Conservation (phyloP, 2,329 filamentous ascomycete genomes). For the Huntiella omanensis region DNA sequence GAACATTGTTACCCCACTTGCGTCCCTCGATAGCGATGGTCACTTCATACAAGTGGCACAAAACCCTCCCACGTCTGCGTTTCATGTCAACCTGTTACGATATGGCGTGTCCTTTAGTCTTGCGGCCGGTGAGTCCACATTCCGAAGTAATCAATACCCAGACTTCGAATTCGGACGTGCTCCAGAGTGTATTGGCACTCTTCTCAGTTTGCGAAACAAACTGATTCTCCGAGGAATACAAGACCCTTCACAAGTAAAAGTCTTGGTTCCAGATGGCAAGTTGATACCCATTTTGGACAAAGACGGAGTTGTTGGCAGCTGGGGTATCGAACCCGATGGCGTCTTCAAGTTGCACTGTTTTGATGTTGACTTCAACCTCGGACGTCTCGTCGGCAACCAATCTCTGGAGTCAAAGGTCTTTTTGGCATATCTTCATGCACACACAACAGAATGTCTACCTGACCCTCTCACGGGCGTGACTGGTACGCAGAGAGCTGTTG, state of each 20-base stretch:
- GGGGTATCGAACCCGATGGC: no score
- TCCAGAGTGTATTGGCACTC: not conserved
- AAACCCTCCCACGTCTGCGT: no score
- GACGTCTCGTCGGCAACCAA: slow-evolving; percentile 31
- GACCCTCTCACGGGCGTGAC: slow-evolving; percentile 29
- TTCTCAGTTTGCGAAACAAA: slow-evolving; percentile 16
- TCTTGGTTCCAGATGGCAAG: slow-evolving; percentile 17
- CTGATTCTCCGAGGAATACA: slow-evolving; percentile 22
- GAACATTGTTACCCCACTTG: no score
- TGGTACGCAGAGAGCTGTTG: slow-evolving; percentile 34
- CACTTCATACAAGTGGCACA: no score
- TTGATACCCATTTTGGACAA: no score
- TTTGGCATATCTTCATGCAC: slow-evolving; percentile 31
- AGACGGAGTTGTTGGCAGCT: no score
- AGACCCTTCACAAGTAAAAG: slow-evolving; percentile 16
- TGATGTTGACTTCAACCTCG: slow-evolving; percentile 28
- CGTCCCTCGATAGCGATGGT: no score
- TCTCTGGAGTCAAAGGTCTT: slow-evolving; percentile 32
- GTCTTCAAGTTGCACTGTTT: slow-evolving; percentile 22
- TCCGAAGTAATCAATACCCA: no score
- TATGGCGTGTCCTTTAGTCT: no score
- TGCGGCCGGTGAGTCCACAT: no score
- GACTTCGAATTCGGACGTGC: no score
- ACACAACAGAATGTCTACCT: slow-evolving; percentile 32
- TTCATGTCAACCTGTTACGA: no score